Conservation (phyloP, 2,329 filamentous ascomycete genomes). For the Talaromyces sp. region DNA sequence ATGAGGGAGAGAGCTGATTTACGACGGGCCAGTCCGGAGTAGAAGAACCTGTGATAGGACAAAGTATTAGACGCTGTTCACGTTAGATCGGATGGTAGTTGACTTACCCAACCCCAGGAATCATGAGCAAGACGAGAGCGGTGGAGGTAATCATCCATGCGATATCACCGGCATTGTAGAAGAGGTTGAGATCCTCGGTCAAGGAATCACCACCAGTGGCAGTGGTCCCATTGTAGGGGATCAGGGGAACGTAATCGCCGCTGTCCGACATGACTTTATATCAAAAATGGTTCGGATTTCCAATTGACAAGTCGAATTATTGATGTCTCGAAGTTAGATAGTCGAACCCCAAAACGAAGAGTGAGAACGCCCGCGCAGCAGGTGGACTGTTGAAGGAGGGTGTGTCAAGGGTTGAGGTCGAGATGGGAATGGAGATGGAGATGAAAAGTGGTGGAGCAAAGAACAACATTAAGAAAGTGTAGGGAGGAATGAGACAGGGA, state of each 20-base stretch:
- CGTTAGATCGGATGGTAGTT: background rate
- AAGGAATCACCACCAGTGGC: slow-evolving; percentile 64
- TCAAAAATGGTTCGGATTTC: background rate
- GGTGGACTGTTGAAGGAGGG: slow-evolving; percentile 6
- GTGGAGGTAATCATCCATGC: slow-evolving; percentile 74
- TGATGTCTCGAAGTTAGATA: background rate
- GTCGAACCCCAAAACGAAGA: background rate
- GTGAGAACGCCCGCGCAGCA: slow-evolving; percentile 6
- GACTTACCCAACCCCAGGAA: slow-evolving; percentile 73
- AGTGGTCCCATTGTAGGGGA: slow-evolving; percentile 61
- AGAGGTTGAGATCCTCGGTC: slow-evolving; percentile 73
- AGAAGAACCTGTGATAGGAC: slow-evolving; percentile 67
- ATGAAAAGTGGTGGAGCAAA: background rate
- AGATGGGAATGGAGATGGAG: background rate
- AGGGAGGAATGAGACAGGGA: background rate
- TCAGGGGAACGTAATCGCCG: slow-evolving; percentile 29
- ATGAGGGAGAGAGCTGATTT: slow-evolving; percentile 86
- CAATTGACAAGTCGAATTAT: background rate
- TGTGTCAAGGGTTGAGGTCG: background rate
- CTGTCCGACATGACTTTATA: slow-evolving; percentile 31
- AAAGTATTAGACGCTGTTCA: background rate
- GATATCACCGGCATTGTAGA: slow-evolving; percentile 77
- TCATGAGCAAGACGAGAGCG: slow-evolving; percentile 84
- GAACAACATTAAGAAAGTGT: background rate
- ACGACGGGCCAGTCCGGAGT: slow-evolving; percentile 81